Percentiles rank a stretch among this genome's conserved stretches.
Evolutionary conservation across 345 rosid genomes (phyloP).

Genomic region (Syzygium aqueum): DNA sequence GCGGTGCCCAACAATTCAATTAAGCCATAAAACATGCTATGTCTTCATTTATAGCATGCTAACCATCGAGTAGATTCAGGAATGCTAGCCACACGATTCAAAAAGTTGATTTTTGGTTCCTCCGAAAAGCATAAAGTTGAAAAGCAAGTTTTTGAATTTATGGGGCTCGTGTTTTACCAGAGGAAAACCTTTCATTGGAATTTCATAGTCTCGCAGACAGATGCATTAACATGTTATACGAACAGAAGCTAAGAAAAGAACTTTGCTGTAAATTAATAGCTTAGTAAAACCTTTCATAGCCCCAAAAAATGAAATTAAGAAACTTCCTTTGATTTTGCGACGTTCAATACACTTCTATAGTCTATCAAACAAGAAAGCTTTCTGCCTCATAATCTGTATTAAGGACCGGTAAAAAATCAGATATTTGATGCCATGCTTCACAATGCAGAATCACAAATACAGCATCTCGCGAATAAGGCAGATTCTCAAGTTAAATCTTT

Average conservation of each 20-base stretch:
- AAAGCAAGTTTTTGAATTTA: neutral
- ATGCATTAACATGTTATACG: neutral
- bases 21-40: neutral
- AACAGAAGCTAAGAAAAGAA: neutral
- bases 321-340: neutral
- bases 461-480: neutral
- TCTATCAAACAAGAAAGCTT: neutral
- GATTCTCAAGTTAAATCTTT: neutral
- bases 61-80: neutral
- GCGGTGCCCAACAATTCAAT: neutral
- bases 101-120: neutral
- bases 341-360: neutral
- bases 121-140: neutral
- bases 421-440: neutral
- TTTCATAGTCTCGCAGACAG: neutral
- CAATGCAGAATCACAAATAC: neutral
- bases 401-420: neutral
- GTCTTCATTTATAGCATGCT: neutral
- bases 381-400: neutral
- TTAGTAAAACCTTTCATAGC: neutral
- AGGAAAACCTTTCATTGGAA: neutral
- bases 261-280: neutral
- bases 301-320: neutral
- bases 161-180: neutral
- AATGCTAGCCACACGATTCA: neutral